Base-by-base conservation (phyloP, 345 rosid species). In the Kernera saxatilis region DNA sequence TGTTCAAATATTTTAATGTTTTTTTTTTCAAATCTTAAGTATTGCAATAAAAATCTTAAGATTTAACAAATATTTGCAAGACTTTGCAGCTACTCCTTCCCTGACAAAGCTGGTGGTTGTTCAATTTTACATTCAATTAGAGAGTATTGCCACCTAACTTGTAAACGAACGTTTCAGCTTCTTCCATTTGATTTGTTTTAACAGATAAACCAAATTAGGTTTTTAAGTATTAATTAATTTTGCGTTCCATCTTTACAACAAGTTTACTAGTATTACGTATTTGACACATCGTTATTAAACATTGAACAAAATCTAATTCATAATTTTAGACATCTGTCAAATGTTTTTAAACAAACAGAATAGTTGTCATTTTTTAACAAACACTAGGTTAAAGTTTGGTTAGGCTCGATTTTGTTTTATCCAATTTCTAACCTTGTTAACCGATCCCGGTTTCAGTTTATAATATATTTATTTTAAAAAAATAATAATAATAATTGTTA, bases 71-170 rank as follows among this genome's bases (percentile, higher is more conserved):
- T 18, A 68, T 1, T 25, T 7, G 50, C 40, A 36, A 70, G 41
- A 48, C 60, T 60, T 70, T 70, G 68, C 50, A 37, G 33, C 13
- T 60, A 60, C 68, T 29, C 49, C 8, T 67, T 57, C 55, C 23
- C 8, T 0, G 30, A 57, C 12, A 46, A 58, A 3, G 50, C 40
- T 48, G 69, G 54, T 71, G 75, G 62, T 4, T 58, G 19, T 36
- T 43, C 39, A 26, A 2, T 59, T 60, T 58, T 65, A 33, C 70
- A 64, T 69, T 57, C 26, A 23, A 23, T 17, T 48, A 36, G 8
- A 49, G 43, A 30, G 25, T 37, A 14, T 70, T 70, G 53, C 52
- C 45, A 72, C 63, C 70, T 29, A 72, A 72, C 63, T 41, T 33
- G 44, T 19, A 39, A 25, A 50, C 52, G 1, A 15, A 72, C 63